Percentiles rank a stretch among this genome's conserved stretches.
Conservation (phyloP, 2,329 filamentous ascomycete genomes). For the Diplodia intermedia region DNA sequence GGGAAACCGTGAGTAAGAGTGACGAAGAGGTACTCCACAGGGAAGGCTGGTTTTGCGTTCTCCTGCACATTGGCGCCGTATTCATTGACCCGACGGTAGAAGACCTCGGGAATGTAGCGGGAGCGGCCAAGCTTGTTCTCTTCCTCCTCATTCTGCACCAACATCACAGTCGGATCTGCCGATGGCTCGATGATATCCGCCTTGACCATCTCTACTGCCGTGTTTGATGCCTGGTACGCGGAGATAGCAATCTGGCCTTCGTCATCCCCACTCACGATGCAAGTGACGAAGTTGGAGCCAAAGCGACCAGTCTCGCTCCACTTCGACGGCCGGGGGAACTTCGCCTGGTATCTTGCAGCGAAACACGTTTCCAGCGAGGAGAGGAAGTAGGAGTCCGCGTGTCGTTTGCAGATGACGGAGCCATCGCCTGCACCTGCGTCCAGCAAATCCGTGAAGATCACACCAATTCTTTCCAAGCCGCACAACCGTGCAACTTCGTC, state of each 20-base stretch:
- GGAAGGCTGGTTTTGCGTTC: constrained; percentile 95
- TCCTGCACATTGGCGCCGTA: constrained; percentile 96
- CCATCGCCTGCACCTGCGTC: constrained; percentile 83
- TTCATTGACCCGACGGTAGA: constrained; percentile 94
- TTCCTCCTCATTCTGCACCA: constrained; percentile 91
- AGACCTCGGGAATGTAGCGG: constrained; percentile 95
- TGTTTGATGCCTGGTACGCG: constrained; percentile 93
- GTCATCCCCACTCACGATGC: constrained; percentile 91
- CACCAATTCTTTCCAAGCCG: constrained; percentile 85
- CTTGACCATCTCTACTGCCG: constrained; percentile 94
- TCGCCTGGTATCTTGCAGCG: constrained; percentile 84
- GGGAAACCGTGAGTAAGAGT: constrained; percentile 97
- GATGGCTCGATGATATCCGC: constrained; percentile 95
- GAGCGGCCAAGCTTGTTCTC: constrained; percentile 73
- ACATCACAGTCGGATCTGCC: constrained; percentile 89
- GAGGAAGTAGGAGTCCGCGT: constrained; percentile 93
- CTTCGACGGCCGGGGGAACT: constrained; percentile 87
- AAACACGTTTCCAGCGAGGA: constrained; percentile 92
- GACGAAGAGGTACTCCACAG: constrained; percentile 94
- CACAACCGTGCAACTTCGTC: constrained; percentile 82
- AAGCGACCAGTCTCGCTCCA: constrained; percentile 96
- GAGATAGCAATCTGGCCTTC: constrained; percentile 86
- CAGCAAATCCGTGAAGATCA: constrained; percentile 92
- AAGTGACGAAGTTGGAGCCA: constrained; percentile 96
- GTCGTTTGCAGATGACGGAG: constrained; percentile 90